These are phyloP conservation scores for Nicotiana noctiflora DNA, from an alignment of 257 asterid species.

Conservation along the genomic window DNA sequence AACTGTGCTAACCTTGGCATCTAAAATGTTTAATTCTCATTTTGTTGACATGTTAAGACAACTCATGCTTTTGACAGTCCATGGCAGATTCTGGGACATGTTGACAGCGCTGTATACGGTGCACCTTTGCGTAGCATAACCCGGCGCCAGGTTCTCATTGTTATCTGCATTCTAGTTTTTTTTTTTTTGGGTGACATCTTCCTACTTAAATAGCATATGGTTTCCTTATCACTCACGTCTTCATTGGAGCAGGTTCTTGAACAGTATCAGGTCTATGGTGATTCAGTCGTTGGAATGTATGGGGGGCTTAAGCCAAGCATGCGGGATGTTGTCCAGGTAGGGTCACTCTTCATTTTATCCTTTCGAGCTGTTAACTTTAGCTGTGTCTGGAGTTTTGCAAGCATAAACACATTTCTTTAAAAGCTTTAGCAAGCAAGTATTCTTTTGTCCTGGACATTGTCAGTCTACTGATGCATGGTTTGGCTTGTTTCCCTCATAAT, in stretches of 20 bases:
- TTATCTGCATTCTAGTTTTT: neutral
- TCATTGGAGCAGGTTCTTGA: conserved; percentile 53
- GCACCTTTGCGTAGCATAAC: conserved; percentile 55
- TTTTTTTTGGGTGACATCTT: neutral
- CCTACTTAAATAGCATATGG: neutral
- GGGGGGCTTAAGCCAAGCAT: conserved; percentile 62
- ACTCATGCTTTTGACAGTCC: conserved; percentile 43
- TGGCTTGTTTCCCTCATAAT: neutral
- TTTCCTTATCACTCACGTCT: neutral
- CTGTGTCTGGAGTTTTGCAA: neutral
- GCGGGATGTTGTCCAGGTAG: conserved; percentile 71
- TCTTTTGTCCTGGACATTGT: neutral
- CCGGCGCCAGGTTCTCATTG: conserved; percentile 67
- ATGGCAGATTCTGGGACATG: conserved; percentile 82
- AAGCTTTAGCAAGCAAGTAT: neutral
- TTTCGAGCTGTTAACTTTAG: neutral
- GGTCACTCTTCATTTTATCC: neutral
- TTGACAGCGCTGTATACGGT: conserved; percentile 76
- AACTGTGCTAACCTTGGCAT: neutral
- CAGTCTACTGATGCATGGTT: neutral
- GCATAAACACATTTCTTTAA: neutral
- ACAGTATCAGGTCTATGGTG: conserved; percentile 71
- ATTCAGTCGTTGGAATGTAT: conserved; percentile 52
- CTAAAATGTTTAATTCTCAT: neutral
- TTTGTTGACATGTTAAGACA: conserved; percentile 12